These are phyloP conservation scores for Macrolepiota fuliginosa DNA, from an alignment of 768 basidiomycete species.

Conservation along the genomic window DNA sequence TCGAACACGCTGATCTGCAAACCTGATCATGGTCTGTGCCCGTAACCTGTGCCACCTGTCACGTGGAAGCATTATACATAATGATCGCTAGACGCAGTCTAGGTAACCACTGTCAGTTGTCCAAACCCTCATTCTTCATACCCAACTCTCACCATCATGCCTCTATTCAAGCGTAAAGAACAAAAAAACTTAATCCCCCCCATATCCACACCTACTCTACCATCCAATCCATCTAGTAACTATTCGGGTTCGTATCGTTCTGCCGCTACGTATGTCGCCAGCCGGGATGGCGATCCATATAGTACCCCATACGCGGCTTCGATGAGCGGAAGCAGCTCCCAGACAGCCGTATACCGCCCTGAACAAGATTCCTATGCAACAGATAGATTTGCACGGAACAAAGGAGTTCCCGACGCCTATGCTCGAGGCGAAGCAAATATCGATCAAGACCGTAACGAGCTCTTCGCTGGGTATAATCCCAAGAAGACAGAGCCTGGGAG, in stretches of 20 bases:
- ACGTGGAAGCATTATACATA: slow-evolving; percentile 10
- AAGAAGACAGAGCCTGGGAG: slow-evolving; percentile 56
- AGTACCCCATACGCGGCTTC: slow-evolving; percentile 21
- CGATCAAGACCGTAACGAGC: slow-evolving; percentile 66
- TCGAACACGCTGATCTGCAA: no score
- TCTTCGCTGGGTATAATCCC: slow-evolving; percentile 75
- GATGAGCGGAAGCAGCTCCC: slow-evolving; percentile 10
- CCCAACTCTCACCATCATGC: slow-evolving; percentile 39
- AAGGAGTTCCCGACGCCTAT: slow-evolving; percentile 62
- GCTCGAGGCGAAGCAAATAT: slow-evolving; percentile 58
- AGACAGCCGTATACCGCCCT: slow-evolving; percentile 16
- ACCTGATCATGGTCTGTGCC: neutral
- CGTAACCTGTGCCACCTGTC: slow-evolving; percentile 5
- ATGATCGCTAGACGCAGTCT: neutral
- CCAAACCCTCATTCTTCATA: slow-evolving; percentile 13
- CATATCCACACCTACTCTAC: slow-evolving; percentile 31
- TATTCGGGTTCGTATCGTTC: slow-evolving; percentile 32
- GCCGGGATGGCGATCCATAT: slow-evolving; percentile 64
- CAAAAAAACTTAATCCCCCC: slow-evolving; percentile 66
- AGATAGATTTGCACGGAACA: slow-evolving; percentile 47
- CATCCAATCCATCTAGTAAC: slow-evolving; percentile 23
- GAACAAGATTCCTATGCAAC: slow-evolving; percentile 29
- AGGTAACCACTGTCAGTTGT: slow-evolving; percentile 7
- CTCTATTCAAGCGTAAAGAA: slow-evolving; percentile 68
- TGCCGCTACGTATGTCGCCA: slow-evolving; percentile 59